Evolutionary conservation across 768 basidiomycete species (phyloP), one percentile per base, ranked within the genome.

Genomic region (Amanita rimosa): DNA sequence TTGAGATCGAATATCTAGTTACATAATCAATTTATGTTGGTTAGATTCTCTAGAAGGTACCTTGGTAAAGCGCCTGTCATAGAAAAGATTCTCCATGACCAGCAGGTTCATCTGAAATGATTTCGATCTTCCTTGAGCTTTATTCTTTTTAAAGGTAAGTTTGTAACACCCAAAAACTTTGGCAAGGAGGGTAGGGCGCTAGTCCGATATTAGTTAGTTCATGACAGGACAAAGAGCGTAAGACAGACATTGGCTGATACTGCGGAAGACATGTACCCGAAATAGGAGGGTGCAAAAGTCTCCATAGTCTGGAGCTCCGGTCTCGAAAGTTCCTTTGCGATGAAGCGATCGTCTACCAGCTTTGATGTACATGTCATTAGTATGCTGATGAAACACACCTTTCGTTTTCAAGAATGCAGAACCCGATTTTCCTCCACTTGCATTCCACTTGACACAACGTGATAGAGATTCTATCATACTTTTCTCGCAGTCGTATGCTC

Each of bases 121-220:
- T 60, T 89, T 90, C 5, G 80, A 76, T 64, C 73, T 88, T 46
- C 74, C 77, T 7, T 72, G 60, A 6, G 72, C 72, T 52, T 70
- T 78, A 1, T 78, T 78, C 62, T 90, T 92, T 55, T 79, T 79
- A 67, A 93, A 93, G 3, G 87, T 88, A 53, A 99, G 73, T 60
- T 96, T 95, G 64, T 87, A 99, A 58, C 93, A 94, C 0, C 96
- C 96, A 53, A 96, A 95, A 46, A 97, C 85, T 67, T 98, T 98
- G 31, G 96, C 95, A 5, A 99, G 72, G 0, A 96, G 73, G 0
- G 95, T 97, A 0, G 95, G 95, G 11, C 91, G 86, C 90, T 95
- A 56, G 27, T 1, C 22, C 44, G 16, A 60, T 50, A 31, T 56
- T 31, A 50, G 52, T 56, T 31, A 50, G 52, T 43, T 38, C 44